Evolutionary conservation across 371 early-diverging fungal species (phyloP).

Genomic region (Mucor lusitanicus): DNA sequence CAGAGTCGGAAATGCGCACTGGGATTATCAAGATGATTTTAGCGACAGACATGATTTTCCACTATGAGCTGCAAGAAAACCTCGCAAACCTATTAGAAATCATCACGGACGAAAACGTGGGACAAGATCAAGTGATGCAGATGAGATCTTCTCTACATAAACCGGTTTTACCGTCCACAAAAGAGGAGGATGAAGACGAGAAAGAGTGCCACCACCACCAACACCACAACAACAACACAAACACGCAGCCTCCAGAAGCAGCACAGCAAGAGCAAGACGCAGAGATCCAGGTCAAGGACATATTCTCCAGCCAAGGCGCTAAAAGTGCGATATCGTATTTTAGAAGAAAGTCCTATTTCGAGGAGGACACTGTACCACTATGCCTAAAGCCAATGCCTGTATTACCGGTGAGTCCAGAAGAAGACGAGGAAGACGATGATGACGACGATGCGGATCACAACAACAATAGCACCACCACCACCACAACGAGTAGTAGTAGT

Average conservation of each 20-base stretch:
- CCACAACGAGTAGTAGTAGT: no score
- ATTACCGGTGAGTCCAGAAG: conserved; percentile 25
- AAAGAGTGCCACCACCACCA: not conserved
- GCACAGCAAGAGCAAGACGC: not conserved
- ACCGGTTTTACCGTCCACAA: conserved; percentile 22
- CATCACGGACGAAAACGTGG: conserved; percentile 13
- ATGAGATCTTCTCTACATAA: conserved; percentile 10
- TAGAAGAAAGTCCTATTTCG: conserved; percentile 32
- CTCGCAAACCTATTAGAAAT: conserved; percentile 46
- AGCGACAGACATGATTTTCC: conserved; percentile 89
- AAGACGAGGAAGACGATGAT: conserved; percentile 12
- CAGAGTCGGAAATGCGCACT: conserved; percentile 53
- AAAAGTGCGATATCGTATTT: conserved; percentile 42
- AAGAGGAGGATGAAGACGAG: conserved; percentile 28
- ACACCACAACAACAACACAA: no score
- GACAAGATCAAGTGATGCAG: conserved; percentile 1
- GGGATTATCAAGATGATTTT: conserved; percentile 71
- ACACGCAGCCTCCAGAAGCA: not conserved
- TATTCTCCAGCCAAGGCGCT: conserved; percentile 40
- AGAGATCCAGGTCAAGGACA: conserved; percentile 34
- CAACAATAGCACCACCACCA: not conserved
- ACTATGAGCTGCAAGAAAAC: conserved; percentile 78
- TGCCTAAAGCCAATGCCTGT: conserved; percentile 15
- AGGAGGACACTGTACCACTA: conserved; percentile 24
- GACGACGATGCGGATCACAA: not conserved